Conservation (phyloP, 140 eudicot species). For the Erigeron philadelphicus region DNA sequence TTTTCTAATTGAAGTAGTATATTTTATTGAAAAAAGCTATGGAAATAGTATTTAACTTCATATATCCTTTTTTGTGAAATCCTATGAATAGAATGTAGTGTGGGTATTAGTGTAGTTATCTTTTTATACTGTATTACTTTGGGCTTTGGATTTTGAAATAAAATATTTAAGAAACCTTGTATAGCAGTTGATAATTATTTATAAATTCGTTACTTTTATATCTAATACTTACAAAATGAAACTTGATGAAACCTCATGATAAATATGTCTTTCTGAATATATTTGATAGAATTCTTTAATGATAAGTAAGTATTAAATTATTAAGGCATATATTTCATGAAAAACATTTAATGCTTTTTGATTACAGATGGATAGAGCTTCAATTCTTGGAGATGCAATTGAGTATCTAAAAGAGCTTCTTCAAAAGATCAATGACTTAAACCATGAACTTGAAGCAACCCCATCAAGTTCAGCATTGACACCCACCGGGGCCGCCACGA, state of each 20-base stretch:
- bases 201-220: background rate
- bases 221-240: conserved; percentile 7
- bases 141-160: no score
- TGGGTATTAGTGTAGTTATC: no score
- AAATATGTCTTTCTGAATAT: background rate
- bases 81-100: no score
- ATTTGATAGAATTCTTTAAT: background rate
- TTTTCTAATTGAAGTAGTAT: no score
- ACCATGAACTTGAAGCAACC: conserved; percentile 60
- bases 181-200: no score
- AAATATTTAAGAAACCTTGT: no score
- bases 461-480: conserved; percentile 61
- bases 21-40: no score
- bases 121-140: no score
- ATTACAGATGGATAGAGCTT: conserved; percentile 86
- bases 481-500: conserved; percentile 30
- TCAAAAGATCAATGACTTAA: conserved; percentile 79
- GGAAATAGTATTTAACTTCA: no score
- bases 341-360: conserved; percentile 4
- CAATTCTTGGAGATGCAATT: conserved; percentile 87
- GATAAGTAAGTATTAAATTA: background rate
- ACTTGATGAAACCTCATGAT: conserved; percentile 11
- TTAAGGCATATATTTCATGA: background rate
- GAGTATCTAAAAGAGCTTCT: conserved; percentile 79
- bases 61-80: no score